Percentiles rank a stretch among this genome's conserved stretches.
These are phyloP conservation scores for Cryptococcus jaspeensis DNA, from an alignment of 1,284 basidiomycete species.

Conservation along the genomic window DNA sequence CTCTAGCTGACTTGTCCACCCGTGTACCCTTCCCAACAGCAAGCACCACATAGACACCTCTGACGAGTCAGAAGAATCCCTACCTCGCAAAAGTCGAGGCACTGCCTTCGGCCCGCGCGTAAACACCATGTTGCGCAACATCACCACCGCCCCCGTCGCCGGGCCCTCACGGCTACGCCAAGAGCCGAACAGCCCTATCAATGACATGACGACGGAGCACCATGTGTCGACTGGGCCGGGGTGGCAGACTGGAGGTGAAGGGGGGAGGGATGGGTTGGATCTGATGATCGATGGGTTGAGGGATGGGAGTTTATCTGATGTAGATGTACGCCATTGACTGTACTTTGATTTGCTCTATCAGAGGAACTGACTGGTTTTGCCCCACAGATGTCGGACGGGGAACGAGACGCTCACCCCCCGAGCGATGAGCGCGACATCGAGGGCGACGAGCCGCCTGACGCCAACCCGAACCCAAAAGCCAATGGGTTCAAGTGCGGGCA, in stretches of 20 bases:
- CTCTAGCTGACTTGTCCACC: no score
- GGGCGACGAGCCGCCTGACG: neutral
- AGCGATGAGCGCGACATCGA: neutral
- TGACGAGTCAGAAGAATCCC: no score
- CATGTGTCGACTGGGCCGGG: constrained; percentile 24
- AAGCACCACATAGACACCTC: no score
- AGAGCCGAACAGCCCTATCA: neutral
- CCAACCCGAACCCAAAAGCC: constrained; percentile 19
- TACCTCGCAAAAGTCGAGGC: no score
- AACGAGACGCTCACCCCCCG: neutral
- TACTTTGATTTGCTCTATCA: neutral
- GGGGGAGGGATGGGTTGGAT: constrained; percentile 37
- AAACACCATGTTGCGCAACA: no score
- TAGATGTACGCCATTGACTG: neutral
- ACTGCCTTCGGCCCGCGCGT: no score
- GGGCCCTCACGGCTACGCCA: no score
- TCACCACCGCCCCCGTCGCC: no score
- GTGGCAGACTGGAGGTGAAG: constrained; percentile 23
- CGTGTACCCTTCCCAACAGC: no score
- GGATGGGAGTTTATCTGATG: constrained; percentile 23
- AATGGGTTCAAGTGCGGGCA: constrained; percentile 41
- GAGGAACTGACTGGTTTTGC: neutral
- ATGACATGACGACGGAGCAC: constrained; percentile 29
- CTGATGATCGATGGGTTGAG: constrained; percentile 37
- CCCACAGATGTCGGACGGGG: neutral